A percentile compares a stretch with the other conserved stretches of the same genome.
These are phyloP conservation scores for Pseudocercospora crystallina DNA, from an alignment of 2,329 filamentous ascomycete species.

Conservation along the genomic window DNA sequence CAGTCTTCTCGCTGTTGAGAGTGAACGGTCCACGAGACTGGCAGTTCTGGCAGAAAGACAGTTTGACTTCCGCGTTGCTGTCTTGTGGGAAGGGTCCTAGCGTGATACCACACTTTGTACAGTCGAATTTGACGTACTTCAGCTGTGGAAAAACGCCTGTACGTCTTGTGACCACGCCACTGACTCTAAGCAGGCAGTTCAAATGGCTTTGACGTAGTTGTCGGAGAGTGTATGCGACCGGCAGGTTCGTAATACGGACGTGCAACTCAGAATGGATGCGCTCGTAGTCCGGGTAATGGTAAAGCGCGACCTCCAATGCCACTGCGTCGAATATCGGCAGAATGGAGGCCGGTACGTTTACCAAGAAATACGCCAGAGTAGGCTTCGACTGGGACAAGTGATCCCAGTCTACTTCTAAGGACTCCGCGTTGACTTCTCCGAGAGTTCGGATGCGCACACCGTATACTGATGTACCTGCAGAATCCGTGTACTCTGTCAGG, in stretches of 20 bases:
- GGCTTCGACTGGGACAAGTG: conserved; percentile 89
- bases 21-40: conserved; percentile 94
- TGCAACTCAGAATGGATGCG: conserved; percentile 97
- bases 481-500: conserved; percentile 91
- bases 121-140: conserved; percentile 98
- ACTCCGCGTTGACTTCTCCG: conserved; percentile 96
- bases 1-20: conserved; percentile 93
- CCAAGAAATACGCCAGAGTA: conserved; percentile 90
- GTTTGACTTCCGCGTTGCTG: conserved; percentile 92
- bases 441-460: conserved; percentile 90
- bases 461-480: conserved; percentile 86
- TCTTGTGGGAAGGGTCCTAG: conserved; percentile 97
- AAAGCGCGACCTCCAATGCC: conserved; percentile 90
- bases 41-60: conserved; percentile 94
- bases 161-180: conserved; percentile 89
- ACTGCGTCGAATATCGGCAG: conserved; percentile 95
- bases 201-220: conserved; percentile 93
- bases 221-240: conserved; percentile 90
- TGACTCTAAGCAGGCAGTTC: conserved; percentile 92
- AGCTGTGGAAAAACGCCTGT: conserved; percentile 96
- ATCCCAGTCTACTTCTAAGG: conserved; percentile 92
- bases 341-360: conserved; percentile 92
- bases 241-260: conserved; percentile 91
- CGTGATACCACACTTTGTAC: conserved; percentile 85
- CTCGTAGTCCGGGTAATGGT: conserved; percentile 97